phyloP scores from a whole-genome alignment of 1,284 basidiomycete species.

The Boletellus sp. region DNA sequence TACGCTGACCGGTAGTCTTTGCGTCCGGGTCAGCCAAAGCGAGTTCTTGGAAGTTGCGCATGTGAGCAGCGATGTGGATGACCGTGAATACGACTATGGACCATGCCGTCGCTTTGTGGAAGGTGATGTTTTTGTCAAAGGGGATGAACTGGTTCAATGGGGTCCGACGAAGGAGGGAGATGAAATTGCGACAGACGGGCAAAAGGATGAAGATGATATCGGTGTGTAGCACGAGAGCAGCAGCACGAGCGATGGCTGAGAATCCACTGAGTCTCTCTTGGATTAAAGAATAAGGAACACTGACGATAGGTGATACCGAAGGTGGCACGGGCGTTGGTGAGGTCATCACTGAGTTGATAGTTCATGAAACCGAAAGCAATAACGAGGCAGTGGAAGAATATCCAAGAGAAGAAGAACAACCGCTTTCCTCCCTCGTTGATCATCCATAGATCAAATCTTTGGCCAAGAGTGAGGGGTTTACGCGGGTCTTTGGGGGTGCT shows the following conservation, averaged over 20 bases:
- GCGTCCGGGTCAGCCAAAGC: constrained; percentile 55
- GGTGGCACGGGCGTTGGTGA: constrained; percentile 54
- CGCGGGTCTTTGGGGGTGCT: constrained; percentile 35
- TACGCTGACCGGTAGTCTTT: constrained; percentile 47
- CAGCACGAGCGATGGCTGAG: constrained; percentile 74
- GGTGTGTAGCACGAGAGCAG: constrained; percentile 83
- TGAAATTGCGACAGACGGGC: constrained; percentile 88
- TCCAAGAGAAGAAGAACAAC: constrained; percentile 73
- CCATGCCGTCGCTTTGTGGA: constrained; percentile 88
- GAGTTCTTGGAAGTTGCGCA: constrained; percentile 76
- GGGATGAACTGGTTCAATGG: constrained; percentile 83
- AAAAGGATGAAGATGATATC: constrained; percentile 88
- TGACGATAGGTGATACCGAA: constrained; percentile 77
- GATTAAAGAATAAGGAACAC: constrained; percentile 28
- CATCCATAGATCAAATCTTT: constrained; percentile 74
- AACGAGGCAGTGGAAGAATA: constrained; percentile 74
- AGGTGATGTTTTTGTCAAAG: constrained; percentile 84
- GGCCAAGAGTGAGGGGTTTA: constrained; percentile 35
- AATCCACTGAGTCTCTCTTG: constrained; percentile 1
- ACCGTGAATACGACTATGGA: constrained; percentile 73
- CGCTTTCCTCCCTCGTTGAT: constrained; percentile 83
- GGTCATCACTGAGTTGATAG: constrained; percentile 76
- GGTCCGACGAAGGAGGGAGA: constrained; percentile 79
- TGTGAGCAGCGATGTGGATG: constrained; percentile 74
- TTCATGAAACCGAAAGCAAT: constrained; percentile 71